Conservation (phyloP, 2,329 filamentous ascomycete genomes). For the Aureobasidium sp. region DNA sequence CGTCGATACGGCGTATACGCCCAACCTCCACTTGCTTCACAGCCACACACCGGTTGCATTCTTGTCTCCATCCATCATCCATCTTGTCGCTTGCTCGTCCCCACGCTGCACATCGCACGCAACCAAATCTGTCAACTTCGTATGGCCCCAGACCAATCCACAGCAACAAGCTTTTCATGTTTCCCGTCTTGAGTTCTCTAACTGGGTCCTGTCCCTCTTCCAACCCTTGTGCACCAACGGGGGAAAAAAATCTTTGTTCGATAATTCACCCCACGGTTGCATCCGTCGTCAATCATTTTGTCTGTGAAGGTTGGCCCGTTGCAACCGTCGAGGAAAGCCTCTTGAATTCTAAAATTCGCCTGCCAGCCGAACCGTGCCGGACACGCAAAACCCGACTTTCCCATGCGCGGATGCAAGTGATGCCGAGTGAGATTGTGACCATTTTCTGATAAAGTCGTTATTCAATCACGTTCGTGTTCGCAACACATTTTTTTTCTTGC, state of each 20-base stretch:
- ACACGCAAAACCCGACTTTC: neutral
- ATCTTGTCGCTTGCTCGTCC: neutral
- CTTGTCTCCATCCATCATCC: neutral
- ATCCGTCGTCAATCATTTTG: neutral
- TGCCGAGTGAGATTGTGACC: neutral
- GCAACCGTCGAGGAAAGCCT: no score
- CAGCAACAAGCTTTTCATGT: neutral
- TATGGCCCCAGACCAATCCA: neutral
- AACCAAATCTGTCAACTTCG: neutral
- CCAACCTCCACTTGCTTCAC: neutral
- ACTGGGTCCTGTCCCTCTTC: no score
- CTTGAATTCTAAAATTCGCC: neutral
- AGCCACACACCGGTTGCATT: slow-evolving; percentile 1
- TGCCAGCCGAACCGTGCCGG: neutral
- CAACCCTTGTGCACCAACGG: no score
- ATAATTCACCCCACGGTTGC: neutral
- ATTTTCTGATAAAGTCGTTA: no score
- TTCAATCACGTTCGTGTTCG: no score
- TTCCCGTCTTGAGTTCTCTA: neutral
- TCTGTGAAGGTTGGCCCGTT: neutral
- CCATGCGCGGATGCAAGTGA: neutral
- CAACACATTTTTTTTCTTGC: no score
- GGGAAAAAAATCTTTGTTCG: neutral
- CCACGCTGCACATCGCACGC: neutral
- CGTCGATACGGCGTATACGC: slow-evolving; percentile 7